Evolutionary conservation across 2,329 filamentous ascomycete genomes (phyloP).

Genomic region (Trichoderma asperellum): DNA sequence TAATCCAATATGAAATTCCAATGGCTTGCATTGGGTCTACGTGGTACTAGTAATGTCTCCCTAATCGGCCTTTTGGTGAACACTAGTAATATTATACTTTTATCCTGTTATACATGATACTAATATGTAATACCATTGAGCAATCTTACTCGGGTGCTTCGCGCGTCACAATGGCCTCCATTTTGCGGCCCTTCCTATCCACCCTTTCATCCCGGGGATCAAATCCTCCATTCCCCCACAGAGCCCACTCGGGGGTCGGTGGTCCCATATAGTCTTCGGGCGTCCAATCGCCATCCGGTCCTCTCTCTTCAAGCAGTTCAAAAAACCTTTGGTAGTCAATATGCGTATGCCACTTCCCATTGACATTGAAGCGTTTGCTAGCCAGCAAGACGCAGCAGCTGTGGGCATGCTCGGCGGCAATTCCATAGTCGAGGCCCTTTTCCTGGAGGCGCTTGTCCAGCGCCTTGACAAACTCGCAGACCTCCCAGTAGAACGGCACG

Average conservation of each 20-base stretch:
- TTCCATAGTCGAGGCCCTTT: slow-evolving; percentile 80
- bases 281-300: slow-evolving; percentile 68
- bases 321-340: slow-evolving; percentile 94
- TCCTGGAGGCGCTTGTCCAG: slow-evolving; percentile 70
- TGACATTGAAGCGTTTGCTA: slow-evolving; percentile 74
- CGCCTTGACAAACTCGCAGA: slow-evolving; percentile 77
- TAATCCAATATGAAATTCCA: slow-evolving; percentile 37
- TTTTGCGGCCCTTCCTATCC: slow-evolving; percentile 78
- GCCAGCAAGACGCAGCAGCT: slow-evolving; percentile 91
- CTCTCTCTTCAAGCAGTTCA: slow-evolving; percentile 72
- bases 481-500: slow-evolving; percentile 93
- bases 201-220: slow-evolving; percentile 88
- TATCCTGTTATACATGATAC: not conserved
- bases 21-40: slow-evolving; percentile 1
- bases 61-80: not conserved
- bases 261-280: slow-evolving; percentile 90
- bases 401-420: slow-evolving; percentile 93
- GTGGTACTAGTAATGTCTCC: not conserved
- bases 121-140: not conserved
- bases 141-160: slow-evolving; percentile 36
- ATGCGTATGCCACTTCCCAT: slow-evolving; percentile 84
- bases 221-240: slow-evolving; percentile 93
- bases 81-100: not conserved
- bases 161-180: slow-evolving; percentile 47
- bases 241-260: slow-evolving; percentile 89